Percentiles rank a stretch among this genome's conserved stretches.
Conservation (phyloP, 1,284 basidiomycete species). For the Ustilago tritici region DNA sequence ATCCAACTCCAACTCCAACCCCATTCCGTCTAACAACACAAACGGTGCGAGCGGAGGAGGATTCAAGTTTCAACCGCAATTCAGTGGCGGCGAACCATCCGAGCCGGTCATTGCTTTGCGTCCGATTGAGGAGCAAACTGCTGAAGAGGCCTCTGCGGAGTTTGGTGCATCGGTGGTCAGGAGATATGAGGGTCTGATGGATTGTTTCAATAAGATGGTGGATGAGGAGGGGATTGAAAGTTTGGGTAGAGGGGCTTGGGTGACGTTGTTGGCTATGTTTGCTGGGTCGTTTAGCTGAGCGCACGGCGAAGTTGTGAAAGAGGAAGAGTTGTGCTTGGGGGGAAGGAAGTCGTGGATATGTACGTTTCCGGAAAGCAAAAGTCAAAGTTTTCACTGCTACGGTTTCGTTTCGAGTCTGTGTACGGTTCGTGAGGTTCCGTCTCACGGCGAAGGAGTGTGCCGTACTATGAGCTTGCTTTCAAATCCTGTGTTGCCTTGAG, state of each 20-base stretch:
- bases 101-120: constrained; percentile 68
- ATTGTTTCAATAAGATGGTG: constrained; percentile 67
- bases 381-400: too few species aligned
- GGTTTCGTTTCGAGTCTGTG: background rate
- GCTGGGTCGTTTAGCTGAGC: constrained; percentile 56
- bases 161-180: constrained; percentile 65
- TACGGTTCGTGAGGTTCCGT: background rate
- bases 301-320: background rate
- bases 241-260: constrained; percentile 63
- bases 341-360: background rate
- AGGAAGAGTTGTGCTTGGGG: background rate
- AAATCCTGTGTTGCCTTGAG: background rate
- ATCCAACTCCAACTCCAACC: background rate
- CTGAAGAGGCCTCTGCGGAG: constrained; percentile 56
- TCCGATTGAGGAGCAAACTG: constrained; percentile 61
- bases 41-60: background rate
- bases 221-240: constrained; percentile 68
- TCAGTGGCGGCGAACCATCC: constrained; percentile 52
- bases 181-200: constrained; percentile 60
- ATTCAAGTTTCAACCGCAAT: constrained; percentile 24
- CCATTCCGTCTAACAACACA: background rate
- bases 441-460: background rate
- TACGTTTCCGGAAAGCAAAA: background rate
- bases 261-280: constrained; percentile 60
- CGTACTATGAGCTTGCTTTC: background rate